These are phyloP conservation scores for Gloeostereum incarnatum DNA, from an alignment of 768 basidiomycete genomes.

Conservation along the genomic window DNA sequence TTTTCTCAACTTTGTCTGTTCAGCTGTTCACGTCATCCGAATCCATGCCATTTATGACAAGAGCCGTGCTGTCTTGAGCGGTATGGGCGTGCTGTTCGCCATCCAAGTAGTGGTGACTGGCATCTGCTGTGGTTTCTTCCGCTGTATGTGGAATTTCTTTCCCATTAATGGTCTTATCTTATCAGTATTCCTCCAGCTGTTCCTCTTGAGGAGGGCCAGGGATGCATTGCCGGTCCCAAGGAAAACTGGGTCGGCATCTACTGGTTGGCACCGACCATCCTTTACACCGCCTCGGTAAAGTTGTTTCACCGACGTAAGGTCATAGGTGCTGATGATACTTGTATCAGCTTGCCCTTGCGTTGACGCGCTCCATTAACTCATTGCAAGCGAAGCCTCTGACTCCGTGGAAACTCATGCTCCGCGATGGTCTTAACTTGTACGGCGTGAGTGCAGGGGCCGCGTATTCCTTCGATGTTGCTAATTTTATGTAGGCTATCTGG, in stretches of 20 bases:
- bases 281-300: constrained; percentile 63
- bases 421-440: constrained; percentile 82
- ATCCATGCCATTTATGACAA: constrained; percentile 75
- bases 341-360: constrained; percentile 46
- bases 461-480: constrained; percentile 1
- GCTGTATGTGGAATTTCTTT: constrained; percentile 32
- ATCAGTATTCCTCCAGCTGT: constrained; percentile 35
- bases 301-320: constrained; percentile 7
- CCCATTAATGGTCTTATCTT: constrained; percentile 1
- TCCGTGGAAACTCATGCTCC: constrained; percentile 83
- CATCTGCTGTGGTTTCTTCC: constrained; percentile 71
- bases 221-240: constrained; percentile 80
- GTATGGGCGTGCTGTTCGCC: constrained; percentile 52
- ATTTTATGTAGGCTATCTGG: constrained; percentile 46
- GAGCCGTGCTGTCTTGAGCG: constrained; percentile 37
- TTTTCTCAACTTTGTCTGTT: constrained; percentile 5
- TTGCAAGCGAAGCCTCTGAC: constrained; percentile 47
- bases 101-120: constrained; percentile 67
- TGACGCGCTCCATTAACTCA: constrained; percentile 49
- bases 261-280: constrained; percentile 70
- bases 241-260: constrained; percentile 80
- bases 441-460: constrained; percentile 32
- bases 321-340: not conserved
- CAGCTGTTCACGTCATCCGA: constrained; percentile 67
- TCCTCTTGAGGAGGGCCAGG: constrained; percentile 63